Base-by-base conservation (phyloP, 441 rosid species). In the Populus tomentosa region DNA sequence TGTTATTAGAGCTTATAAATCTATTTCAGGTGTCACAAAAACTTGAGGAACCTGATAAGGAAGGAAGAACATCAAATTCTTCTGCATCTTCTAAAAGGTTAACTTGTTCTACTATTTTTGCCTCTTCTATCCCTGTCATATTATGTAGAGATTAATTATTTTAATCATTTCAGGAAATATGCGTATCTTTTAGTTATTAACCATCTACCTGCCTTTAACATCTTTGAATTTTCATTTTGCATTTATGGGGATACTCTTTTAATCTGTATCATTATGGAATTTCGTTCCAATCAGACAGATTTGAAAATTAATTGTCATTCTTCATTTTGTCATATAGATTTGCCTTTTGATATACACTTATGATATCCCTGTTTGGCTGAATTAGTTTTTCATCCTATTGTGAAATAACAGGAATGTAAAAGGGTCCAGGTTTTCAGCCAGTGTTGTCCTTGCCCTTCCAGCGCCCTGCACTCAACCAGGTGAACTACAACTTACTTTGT, bases 391-490 rank as follows among this genome's bases (percentile, higher is more conserved):
- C 72, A 33, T 66, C 69, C 74, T 70, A 36, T 70, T 67, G 24
- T 77, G 77, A 30, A 23, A 59, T 76, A 62, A 65, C 70, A 80
- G 85, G 79, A 42, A 73, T 42, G 82, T 69, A 30, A 67, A 69
- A 14, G 67, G 63, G 24, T 10, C 71, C 46, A 46, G 24, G 63
- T 23, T 70, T 82, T 76, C 77, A 42, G 33, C 62, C 71, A 67
- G 26, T 23, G 32, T 74, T 56, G 82, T 72, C 13, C 61, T 78
- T 50, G 76, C 72, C 13, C 71, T 65, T 70, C 80, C 71, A 71
- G 79, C 72, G 56, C 35, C 75, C 67, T 26, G 68, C 40, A 28
- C 59, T 71, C 74, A 50, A 68, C 72, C 75, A 72, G 88, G 86
- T 77, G 66, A 78, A 21, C 18, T 73, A 23, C 62, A 75, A 46